phyloP scores from a whole-genome alignment of 1,139 yeast genomes.

The Torulaspora pretoriensis region DNA sequence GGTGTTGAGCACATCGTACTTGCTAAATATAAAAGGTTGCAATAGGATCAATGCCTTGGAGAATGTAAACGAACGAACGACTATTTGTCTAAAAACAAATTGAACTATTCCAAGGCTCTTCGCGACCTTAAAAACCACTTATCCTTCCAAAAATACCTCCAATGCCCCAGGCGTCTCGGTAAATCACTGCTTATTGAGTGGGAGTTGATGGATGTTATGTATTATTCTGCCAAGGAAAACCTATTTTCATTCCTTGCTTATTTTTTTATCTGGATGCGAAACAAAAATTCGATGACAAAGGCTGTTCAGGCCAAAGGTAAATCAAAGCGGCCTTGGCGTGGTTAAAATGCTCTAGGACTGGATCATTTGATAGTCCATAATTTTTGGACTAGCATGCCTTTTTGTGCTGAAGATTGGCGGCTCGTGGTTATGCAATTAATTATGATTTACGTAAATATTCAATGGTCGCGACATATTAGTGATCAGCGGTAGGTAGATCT shows the following conservation, averaged over 20 bases:
- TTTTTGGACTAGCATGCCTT: too few relatives aligned
- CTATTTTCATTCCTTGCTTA: too few relatives aligned
- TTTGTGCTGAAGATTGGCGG: too few relatives aligned
- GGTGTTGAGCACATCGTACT: conserved; percentile 2
- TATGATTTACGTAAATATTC: too few relatives aligned
- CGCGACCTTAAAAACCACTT: background rate
- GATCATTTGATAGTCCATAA: too few relatives aligned
- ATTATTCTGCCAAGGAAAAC: background rate
- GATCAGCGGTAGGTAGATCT: conserved; percentile 12
- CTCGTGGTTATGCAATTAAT: too few relatives aligned
- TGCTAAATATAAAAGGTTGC: background rate
- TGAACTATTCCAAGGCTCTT: background rate
- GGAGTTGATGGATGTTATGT: background rate
- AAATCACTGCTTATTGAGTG: background rate
- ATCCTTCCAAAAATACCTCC: background rate
- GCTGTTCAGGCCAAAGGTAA: too few relatives aligned
- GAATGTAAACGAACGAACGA: conserved; percentile 3
- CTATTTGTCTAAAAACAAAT: background rate
- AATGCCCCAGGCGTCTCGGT: background rate
- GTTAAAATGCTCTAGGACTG: too few relatives aligned
- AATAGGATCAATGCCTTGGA: background rate
- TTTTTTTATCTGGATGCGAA: too few relatives aligned
- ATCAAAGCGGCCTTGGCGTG: too few relatives aligned
- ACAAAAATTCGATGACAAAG: too few relatives aligned
- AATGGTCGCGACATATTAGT: background rate